Base-by-base conservation (phyloP, 148 eudicot genomes). In the Pharnaceum exiguum region DNA sequence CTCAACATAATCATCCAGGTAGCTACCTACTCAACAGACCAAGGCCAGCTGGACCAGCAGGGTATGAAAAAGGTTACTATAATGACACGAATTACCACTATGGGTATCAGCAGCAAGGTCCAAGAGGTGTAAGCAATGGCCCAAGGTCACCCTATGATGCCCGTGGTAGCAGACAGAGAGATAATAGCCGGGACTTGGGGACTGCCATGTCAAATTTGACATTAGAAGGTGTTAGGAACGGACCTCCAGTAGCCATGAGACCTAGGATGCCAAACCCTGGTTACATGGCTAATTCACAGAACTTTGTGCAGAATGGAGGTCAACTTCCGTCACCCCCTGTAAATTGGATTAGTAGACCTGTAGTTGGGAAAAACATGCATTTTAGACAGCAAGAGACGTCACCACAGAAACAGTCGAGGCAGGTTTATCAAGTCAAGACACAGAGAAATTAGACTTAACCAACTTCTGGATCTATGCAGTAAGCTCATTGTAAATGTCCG, bases 301-400 rank as follows among this genome's bases (percentile, higher is more conserved):
- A 68, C 51, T 30, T 32, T 44, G 56, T 30, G 40, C 83, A 76
- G 40, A 77, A 68, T 40, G 43, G 39, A 3, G 77, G 67, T 57
- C 71, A 69, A 37, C 83, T 70, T 43, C 96, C 96, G 27, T 60
- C 87, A 5, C 98, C 96, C n/a, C 95, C 96, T 44, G 45, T 60
- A 3, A 75, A 77, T 52, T 83, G 90, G 96, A 81, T 83, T 19
- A 59, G 51, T 44, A 72, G 66, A 57, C 80, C 75, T 25, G 55
- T 69, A 4, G 62, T 33, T 31, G 76, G 75, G 65, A 63, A 58
- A 43, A 22, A 62, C 35, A 49, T 63, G 61, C 32, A 66, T 50
- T 51, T 22, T 39, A 57, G 57, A 21, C 78, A 62, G 44, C 78
- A 66, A 43, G 76, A 79, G 42, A 53, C 31, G n/a, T 54, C 66